phyloP scores from a whole-genome alignment of 176 grass and related monocot species.

The Elymus sibiricus region DNA sequence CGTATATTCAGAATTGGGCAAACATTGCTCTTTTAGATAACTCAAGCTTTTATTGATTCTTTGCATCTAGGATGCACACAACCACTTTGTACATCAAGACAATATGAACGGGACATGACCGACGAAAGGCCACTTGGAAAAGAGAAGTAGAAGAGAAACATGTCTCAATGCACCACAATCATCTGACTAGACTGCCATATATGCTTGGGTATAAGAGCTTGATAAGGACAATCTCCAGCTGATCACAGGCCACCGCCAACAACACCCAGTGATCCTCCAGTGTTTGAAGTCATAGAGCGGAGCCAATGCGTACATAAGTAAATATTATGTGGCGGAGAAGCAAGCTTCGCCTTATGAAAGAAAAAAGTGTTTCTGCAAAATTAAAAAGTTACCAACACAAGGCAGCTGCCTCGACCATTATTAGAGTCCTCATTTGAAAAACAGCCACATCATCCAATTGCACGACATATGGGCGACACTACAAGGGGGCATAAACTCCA shows the following conservation, averaged over 20 bases:
- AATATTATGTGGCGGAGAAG: too few species aligned
- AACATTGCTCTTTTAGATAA: background rate
- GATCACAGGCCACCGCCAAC: background rate
- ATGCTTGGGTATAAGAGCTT: background rate
- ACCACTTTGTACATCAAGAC: background rate
- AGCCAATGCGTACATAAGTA: too few species aligned
- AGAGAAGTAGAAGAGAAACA: background rate
- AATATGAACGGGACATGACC: background rate
- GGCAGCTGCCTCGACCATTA: too few species aligned
- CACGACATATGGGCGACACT: too few species aligned
- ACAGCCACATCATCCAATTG: too few species aligned
- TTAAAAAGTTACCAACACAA: too few species aligned
- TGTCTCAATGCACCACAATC: background rate
- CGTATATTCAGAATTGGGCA: background rate
- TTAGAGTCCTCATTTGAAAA: too few species aligned
- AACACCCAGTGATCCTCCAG: background rate
- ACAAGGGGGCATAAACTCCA: too few species aligned
- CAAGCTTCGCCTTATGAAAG: too few species aligned
- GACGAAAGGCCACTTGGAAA: background rate
- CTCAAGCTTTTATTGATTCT: background rate
- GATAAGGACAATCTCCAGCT: background rate
- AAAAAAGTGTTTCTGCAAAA: too few species aligned
- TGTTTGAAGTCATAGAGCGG: too few species aligned
- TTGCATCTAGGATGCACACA: too few species aligned
- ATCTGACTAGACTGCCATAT: background rate